Evolutionary conservation across 108 stramenopile genomes (phyloP).

Genomic region (Skeletonema grethae): DNA sequence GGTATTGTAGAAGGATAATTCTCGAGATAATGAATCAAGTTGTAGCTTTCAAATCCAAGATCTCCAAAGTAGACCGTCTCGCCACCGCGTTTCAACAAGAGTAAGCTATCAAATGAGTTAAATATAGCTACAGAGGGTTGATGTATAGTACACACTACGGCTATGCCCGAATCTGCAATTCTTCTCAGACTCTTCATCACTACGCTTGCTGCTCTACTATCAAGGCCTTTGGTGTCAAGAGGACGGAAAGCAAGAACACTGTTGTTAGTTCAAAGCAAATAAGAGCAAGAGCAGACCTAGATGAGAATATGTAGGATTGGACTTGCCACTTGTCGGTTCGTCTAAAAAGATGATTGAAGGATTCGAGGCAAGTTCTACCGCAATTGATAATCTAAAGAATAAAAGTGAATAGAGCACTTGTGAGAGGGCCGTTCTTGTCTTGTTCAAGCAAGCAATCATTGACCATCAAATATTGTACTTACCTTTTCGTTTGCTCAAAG

Average conservation of each 20-base stretch:
- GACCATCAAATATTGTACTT: neutral
- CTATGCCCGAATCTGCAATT: constrained; percentile 59
- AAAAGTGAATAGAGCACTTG: neutral
- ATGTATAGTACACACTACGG: constrained; percentile 84
- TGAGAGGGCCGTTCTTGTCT: neutral
- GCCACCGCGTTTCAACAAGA: constrained; percentile 81
- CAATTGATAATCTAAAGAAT: constrained; percentile 34
- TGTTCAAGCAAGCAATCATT: neutral
- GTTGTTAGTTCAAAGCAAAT: constrained; percentile 74
- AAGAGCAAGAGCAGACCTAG: neutral
- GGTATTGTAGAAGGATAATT: constrained; percentile 44
- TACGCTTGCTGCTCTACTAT: constrained; percentile 64
- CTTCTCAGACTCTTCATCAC: constrained; percentile 65
- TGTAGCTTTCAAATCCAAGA: constrained; percentile 60
- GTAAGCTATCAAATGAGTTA: constrained; percentile 71
- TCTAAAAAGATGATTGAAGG: constrained; percentile 66
- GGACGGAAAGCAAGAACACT: constrained; percentile 18
- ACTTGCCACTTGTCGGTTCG: constrained; percentile 59
- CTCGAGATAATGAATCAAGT: constrained; percentile 71
- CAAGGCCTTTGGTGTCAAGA: constrained; percentile 47
- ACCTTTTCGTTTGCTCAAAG: constrained; percentile 15
- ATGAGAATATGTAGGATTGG: neutral
- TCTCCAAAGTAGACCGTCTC: constrained; percentile 85
- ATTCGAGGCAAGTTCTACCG: constrained; percentile 43
- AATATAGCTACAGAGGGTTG: constrained; percentile 87